phyloP scores from a whole-genome alignment of 2,329 filamentous ascomycete genomes.

The Sclerotinia sclerotiorum region DNA sequence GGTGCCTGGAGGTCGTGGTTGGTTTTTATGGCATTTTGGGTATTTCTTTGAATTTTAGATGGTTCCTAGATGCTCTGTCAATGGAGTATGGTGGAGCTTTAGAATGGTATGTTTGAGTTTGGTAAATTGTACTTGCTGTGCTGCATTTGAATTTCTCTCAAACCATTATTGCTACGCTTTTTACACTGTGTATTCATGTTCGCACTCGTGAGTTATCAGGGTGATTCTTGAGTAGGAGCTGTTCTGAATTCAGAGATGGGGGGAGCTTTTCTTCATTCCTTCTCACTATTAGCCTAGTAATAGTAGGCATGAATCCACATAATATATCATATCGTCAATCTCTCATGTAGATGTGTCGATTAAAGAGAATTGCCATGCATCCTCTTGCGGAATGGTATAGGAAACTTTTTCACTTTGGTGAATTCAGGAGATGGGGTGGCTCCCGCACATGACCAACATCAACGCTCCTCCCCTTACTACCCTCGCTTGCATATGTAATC shows the following conservation, averaged over 20 bases:
- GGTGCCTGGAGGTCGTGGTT: background rate
- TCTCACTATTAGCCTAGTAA: background rate
- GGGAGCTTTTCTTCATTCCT: no score
- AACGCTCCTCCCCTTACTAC: background rate
- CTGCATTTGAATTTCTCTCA: background rate
- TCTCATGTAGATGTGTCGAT: background rate
- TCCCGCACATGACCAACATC: no score
- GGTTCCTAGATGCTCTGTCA: background rate
- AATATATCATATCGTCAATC: no score
- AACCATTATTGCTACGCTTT: background rate
- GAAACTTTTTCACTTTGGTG: no score
- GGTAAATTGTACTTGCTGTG: background rate
- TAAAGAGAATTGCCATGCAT: background rate
- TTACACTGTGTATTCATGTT: no score
- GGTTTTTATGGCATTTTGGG: background rate
- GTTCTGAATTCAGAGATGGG: no score
- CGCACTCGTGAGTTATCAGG: accelerated
- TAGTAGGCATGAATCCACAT: accelerated
- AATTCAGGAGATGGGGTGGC: background rate
- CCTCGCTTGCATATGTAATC: no score
- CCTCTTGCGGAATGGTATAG: no score
- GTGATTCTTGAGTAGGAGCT: no score
- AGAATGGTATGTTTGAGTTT: background rate
- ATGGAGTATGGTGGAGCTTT: no score
- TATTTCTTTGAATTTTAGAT: background rate